Percentiles rank a stretch among this genome's conserved stretches.
Conservation (phyloP, 1,284 basidiomycete species). For the Sanguinoderma infundibulare region DNA sequence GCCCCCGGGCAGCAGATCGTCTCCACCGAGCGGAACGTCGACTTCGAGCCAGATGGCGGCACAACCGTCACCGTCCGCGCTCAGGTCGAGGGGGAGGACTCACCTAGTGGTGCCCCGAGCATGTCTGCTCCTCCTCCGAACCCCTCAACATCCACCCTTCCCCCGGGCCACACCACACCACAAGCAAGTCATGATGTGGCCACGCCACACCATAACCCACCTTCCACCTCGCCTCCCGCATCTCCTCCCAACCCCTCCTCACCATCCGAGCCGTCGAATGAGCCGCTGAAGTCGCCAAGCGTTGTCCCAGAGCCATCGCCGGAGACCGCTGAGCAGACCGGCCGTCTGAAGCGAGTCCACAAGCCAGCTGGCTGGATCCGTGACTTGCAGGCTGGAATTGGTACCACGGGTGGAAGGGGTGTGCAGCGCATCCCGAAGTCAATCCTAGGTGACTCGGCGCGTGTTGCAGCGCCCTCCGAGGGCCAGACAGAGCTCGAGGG, state of each 20-base stretch:
- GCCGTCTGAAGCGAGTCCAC: too few relatives aligned
- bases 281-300: not conserved
- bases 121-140: not conserved
- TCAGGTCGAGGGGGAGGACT: too few relatives aligned
- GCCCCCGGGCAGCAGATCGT: too few relatives aligned
- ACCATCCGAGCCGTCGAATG: not conserved
- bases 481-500: constrained; percentile 34
- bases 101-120: constrained; percentile 8
- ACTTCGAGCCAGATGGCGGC: constrained; percentile 12
- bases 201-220: too few relatives aligned
- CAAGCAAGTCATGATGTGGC: too few relatives aligned
- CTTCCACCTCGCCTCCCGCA: too few relatives aligned
- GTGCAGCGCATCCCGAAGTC: constrained; percentile 9
- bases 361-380: too few relatives aligned
- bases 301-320: too few relatives aligned
- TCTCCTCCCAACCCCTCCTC: not conserved
- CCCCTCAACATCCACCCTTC: not conserved
- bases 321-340: too few relatives aligned
- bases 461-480: constrained; percentile 3
- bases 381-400: constrained; percentile 1
- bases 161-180: not conserved
- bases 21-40: constrained; percentile 39
- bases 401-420: constrained; percentile 17
- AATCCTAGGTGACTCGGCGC: constrained; percentile 4
- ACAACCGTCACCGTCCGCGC: not conserved